phyloP scores from a whole-genome alignment of 192 early-diverging fungal species.

The Oehlia diaphana region DNA sequence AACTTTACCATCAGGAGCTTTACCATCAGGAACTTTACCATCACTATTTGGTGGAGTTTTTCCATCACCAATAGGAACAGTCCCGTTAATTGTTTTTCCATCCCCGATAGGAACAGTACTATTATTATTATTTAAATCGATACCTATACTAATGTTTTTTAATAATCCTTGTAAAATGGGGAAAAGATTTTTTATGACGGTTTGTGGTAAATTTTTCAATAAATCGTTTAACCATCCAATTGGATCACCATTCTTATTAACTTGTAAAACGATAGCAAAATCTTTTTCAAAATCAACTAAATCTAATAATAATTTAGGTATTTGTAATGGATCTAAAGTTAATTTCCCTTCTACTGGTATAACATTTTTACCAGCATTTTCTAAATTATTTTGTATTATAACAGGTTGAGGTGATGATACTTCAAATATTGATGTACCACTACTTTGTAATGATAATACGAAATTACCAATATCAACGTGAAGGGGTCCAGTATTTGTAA shows the following conservation, averaged over 20 bases:
- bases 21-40: no score
- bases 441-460: neutral
- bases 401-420: neutral
- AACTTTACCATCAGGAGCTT: no score
- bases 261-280: neutral
- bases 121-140: neutral
- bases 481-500: neutral
- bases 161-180: neutral
- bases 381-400: neutral
- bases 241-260: neutral
- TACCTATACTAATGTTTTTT: neutral
- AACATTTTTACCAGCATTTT: neutral
- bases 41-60: no score
- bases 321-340: neutral
- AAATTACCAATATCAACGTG: slow-evolving; percentile 1
- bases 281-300: neutral
- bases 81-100: no score
- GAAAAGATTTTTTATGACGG: neutral
- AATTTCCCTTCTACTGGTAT: neutral
- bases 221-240: neutral
- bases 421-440: neutral
- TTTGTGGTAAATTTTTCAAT: neutral
- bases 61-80: no score
- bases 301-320: neutral
- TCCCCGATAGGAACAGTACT: no score